Conservation (phyloP, 2,329 filamentous ascomycete species). For the Fusarium sp. region DNA sequence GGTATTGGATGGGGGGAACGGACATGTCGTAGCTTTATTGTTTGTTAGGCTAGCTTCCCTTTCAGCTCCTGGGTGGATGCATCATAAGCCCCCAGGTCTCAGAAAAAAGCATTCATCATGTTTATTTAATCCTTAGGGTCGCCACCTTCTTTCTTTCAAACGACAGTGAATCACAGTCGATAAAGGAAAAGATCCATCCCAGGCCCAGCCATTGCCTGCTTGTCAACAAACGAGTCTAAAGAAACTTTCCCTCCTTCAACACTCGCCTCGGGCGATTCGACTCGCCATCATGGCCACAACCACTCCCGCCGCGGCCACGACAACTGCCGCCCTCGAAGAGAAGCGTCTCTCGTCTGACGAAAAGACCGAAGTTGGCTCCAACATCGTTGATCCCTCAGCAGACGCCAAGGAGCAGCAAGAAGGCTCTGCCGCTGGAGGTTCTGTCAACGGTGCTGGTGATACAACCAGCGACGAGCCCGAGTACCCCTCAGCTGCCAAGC, state of each 20-base stretch:
- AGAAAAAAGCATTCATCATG: background rate
- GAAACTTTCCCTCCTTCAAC: background rate
- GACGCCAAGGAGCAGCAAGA: conserved; percentile 26
- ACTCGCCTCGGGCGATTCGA: background rate
- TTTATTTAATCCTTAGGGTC: background rate
- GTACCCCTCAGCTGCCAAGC: conserved; percentile 56
- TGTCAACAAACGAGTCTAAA: background rate
- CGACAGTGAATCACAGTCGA: background rate
- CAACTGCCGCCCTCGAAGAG: conserved; percentile 33
- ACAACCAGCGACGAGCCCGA: conserved; percentile 20
- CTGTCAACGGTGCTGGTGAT: background rate
- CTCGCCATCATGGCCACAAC: conserved; percentile 24
- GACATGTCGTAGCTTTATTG: background rate
- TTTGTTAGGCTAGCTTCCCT: background rate
- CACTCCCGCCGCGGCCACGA: conserved; percentile 27
- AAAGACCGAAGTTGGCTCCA: conserved; percentile 48
- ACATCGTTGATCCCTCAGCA: conserved; percentile 31
- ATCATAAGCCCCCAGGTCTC: background rate
- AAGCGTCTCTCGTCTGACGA: conserved; percentile 46
- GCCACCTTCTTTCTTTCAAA: background rate
- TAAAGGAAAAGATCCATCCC: background rate
- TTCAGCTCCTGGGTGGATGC: background rate
- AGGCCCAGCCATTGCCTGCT: background rate
- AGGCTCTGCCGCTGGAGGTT: conserved; percentile 9
- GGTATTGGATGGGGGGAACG: background rate